phyloP scores from a whole-genome alignment of 257 asterid genomes.

The Gentiana straminea region DNA sequence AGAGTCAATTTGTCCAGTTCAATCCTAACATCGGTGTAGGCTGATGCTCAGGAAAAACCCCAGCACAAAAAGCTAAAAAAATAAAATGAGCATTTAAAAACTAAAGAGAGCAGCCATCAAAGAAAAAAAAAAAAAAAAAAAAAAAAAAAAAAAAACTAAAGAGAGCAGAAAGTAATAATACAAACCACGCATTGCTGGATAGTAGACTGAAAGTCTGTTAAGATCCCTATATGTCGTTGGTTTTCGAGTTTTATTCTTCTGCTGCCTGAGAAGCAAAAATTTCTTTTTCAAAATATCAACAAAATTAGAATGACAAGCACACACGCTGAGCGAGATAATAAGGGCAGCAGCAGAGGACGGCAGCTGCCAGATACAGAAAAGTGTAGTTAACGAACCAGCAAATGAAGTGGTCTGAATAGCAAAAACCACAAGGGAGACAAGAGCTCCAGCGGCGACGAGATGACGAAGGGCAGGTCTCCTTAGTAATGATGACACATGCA shows the following conservation, averaged over 20 bases:
- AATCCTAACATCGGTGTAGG: no score
- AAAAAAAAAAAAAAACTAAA: background rate
- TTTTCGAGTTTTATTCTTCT: conserved; percentile 14
- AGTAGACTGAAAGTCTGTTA: conserved; percentile 59
- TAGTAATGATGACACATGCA: background rate
- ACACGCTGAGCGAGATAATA: no score
- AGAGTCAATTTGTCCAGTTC: no score
- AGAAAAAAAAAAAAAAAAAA: background rate
- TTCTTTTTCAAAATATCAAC: no score
- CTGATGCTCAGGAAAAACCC: no score
- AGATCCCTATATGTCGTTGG: conserved; percentile 29
- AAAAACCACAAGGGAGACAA: no score
- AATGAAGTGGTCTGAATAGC: background rate
- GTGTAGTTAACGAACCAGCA: background rate
- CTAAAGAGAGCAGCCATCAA: background rate
- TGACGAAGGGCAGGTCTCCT: no score
- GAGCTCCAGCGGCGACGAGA: no score
- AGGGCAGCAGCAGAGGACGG: no score
- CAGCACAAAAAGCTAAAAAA: no score
- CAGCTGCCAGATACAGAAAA: no score
- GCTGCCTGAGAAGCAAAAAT: conserved; percentile 25
- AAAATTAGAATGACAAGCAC: no score
- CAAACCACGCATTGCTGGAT: conserved; percentile 91
- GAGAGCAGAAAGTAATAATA: conserved; percentile 1
- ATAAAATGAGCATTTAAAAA: background rate